These are phyloP conservation scores for Podaxis carcinomalis DNA, from an alignment of 768 basidiomycete genomes.

Conservation along the genomic window DNA sequence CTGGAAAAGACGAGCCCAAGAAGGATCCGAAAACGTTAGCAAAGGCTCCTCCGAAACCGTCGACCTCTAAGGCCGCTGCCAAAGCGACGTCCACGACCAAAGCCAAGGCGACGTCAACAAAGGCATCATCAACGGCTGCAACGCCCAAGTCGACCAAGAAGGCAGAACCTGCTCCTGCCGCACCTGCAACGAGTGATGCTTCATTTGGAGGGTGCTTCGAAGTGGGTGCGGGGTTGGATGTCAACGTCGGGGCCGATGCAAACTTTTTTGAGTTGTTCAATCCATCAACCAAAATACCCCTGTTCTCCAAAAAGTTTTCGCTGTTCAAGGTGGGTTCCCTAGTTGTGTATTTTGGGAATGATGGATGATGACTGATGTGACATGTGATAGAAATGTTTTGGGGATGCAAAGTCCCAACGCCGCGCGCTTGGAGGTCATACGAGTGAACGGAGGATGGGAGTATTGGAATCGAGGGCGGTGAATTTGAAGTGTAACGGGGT, in stretches of 20 bases:
- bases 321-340: constrained; percentile 29
- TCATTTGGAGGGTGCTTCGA: constrained; percentile 29
- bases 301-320: constrained; percentile 34
- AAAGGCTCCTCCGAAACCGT: neutral
- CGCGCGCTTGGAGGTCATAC: neutral
- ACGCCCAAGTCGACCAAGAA: neutral
- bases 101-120: neutral
- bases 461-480: neutral
- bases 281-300: constrained; percentile 21
- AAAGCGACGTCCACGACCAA: neutral
- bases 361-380: neutral
- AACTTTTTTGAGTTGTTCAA: constrained; percentile 38
- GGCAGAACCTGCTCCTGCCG: neutral
- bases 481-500: neutral
- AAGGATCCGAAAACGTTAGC: neutral
- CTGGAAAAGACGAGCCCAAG: neutral
- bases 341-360: neutral
- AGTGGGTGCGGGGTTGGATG: constrained; percentile 28
- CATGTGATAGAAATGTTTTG: constrained; percentile 16
- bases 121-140: neutral
- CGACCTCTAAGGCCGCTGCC: neutral
- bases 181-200: neutral
- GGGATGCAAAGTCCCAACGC: neutral
- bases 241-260: constrained; percentile 36
- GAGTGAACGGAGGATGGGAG: neutral